Percentiles rank a stretch among this genome's conserved stretches.
phyloP scores from a whole-genome alignment of 768 basidiomycete genomes.

The Agrocybe praecox region DNA sequence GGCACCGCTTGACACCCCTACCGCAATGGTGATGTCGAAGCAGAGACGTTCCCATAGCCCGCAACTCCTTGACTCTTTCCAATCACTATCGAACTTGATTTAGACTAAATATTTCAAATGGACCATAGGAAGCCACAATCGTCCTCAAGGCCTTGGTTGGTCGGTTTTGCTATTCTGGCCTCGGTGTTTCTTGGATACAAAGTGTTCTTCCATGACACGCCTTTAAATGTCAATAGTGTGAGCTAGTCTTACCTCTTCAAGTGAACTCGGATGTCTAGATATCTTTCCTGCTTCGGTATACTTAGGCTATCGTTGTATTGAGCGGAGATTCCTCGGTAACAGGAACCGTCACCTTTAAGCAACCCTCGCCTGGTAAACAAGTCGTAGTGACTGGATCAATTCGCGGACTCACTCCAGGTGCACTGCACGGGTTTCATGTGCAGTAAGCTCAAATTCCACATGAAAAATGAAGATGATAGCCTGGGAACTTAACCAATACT shows the following conservation, averaged over 20 bases:
- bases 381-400: conserved; percentile 68
- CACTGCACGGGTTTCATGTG: conserved; percentile 76
- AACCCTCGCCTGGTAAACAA: conserved; percentile 46
- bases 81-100: neutral
- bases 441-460: conserved; percentile 51
- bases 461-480: neutral
- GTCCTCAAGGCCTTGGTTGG: conserved; percentile 2
- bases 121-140: conserved; percentile 7
- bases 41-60: neutral
- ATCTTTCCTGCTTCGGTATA: no score
- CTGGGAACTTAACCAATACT: neutral
- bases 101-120: neutral
- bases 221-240: neutral
- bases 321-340: conserved; percentile 59
- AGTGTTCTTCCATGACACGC: neutral
- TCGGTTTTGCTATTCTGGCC: conserved; percentile 1
- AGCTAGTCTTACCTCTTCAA: neutral
- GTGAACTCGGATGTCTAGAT: neutral
- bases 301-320: conserved; percentile 52
- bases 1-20: neutral
- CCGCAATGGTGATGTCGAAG: neutral
- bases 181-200: conserved; percentile 7
- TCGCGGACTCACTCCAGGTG: conserved; percentile 56
- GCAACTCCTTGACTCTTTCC: neutral
- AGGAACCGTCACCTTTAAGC: conserved; percentile 70